Evolutionary conservation across 2,329 filamentous ascomycete species (phyloP).

Genomic region (Botrytis galanthina): DNA sequence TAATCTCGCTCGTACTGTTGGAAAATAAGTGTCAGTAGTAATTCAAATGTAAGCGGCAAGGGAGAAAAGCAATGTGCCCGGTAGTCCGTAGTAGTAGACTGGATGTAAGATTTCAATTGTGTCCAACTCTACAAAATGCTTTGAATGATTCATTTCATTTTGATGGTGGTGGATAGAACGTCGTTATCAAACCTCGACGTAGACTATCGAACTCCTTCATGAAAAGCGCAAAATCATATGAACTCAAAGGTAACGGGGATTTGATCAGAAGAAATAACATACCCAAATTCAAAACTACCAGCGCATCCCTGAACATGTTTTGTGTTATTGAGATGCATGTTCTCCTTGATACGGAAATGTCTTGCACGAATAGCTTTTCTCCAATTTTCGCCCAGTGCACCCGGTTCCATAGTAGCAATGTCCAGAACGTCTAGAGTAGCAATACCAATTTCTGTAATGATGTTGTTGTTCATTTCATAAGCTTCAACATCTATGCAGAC

Average conservation of each 20-base stretch:
- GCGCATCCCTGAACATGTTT: conserved; percentile 71
- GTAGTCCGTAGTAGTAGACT: neutral
- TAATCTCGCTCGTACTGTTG: conserved; percentile 52
- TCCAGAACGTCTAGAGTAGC: conserved; percentile 71
- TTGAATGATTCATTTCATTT: neutral
- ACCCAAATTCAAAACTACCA: conserved; percentile 73
- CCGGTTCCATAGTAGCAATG: conserved; percentile 56
- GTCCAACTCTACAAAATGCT: neutral
- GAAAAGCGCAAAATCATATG: neutral
- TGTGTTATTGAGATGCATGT: conserved; percentile 62
- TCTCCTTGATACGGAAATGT: conserved; percentile 76
- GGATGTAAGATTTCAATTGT: neutral
- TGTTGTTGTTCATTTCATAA: conserved; percentile 63
- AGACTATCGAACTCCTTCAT: no score
- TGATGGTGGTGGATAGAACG: neutral
- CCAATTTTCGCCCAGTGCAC: conserved; percentile 64
- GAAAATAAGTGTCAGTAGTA: neutral
- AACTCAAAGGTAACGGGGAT: no score
- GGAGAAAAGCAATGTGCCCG: neutral
- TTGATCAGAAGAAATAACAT: conserved; percentile 34
- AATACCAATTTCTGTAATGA: conserved; percentile 83
- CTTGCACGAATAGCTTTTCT: conserved; percentile 61
- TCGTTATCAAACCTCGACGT: neutral
- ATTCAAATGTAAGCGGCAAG: neutral
- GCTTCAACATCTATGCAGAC: conserved; percentile 81